Evolutionary conservation across 805 yeast genomes (phyloP).

Genomic region (Saturnispora gosingensis): DNA sequence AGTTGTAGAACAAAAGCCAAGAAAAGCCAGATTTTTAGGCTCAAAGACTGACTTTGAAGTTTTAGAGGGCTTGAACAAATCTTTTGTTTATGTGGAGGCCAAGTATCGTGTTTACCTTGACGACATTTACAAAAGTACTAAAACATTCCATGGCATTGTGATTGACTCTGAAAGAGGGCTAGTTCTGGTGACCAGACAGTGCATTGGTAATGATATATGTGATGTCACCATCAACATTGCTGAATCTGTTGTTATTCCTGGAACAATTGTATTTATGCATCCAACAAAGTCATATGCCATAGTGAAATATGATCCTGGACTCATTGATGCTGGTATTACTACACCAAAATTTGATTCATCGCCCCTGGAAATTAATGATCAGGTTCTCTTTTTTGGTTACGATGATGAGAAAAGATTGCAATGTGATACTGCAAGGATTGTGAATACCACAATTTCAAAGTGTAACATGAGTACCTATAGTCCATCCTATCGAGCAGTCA

Average conservation of each 20-base stretch:
- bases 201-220: slow-evolving; percentile 74
- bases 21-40: slow-evolving; percentile 60
- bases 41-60: slow-evolving; percentile 49
- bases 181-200: slow-evolving; percentile 66
- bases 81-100: slow-evolving; percentile 64
- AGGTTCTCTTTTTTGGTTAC: slow-evolving; percentile 67
- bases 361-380: slow-evolving; percentile 66
- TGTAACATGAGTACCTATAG: slow-evolving; percentile 57
- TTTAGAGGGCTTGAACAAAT: slow-evolving; percentile 48
- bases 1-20: slow-evolving; percentile 42
- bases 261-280: slow-evolving; percentile 70
- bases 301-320: slow-evolving; percentile 67
- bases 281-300: slow-evolving; percentile 83
- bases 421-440: slow-evolving; percentile 38
- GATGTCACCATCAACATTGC: slow-evolving; percentile 76
- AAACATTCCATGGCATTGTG: slow-evolving; percentile 67
- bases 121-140: slow-evolving; percentile 55
- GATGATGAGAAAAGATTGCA: slow-evolving; percentile 48
- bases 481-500: slow-evolving; percentile 82
- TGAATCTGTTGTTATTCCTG: slow-evolving; percentile 75
- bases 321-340: slow-evolving; percentile 60
- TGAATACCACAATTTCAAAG: slow-evolving; percentile 66
- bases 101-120: slow-evolving; percentile 64
- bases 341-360: slow-evolving; percentile 53
- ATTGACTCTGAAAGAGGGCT: slow-evolving; percentile 74